Evolutionary conservation across 805 yeast species (phyloP), one percentile per base, ranked within the genome.

Genomic region (Jamesozyma piceae): DNA sequence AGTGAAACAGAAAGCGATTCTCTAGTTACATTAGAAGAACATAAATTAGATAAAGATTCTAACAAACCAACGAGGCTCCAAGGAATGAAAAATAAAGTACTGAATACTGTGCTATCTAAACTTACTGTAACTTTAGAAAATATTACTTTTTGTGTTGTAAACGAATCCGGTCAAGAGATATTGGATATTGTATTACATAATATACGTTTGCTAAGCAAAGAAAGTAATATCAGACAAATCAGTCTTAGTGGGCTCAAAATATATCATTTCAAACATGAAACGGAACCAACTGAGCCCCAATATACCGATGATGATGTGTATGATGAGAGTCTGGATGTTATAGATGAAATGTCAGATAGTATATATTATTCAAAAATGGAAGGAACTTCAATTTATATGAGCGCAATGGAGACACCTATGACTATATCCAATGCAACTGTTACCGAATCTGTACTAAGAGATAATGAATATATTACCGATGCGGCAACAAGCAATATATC

Each of bases 351-450:
- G 43, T 58, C 71, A 57, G 72, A 71, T 30, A 80, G 87, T 51
- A 72, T 76, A 63, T 66, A 78, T 30, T 80, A 79, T 54, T 77
- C 90, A 1, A 80, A 76, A 42, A 78, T 74, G 39, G 82, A 80
- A 43, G 41, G 36, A n/a, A 82, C 85, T 1, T 78, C 88, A 2
- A 71, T 85, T 17, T 86, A 83, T 55, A 78, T 84, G 89, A 84
- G 94, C 60, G 94, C 95, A 2, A 68, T 81, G 10, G 77, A 85
- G 0, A 33, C 38, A 3, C 42, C 30, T 4, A 36, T 37, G 15
- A 31, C 29, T 30, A n/a, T 18, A 4, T 15, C 5, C 4, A 19
- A 26, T 8, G n/a, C n/a, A n/a, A n/a, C n/a, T n/a, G n/a, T n/a
- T n/a, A n/a, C n/a, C n/a, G n/a, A n/a, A n/a, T n/a, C n/a, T n/a